Evolutionary conservation across 148 eudicot genomes (phyloP).

Genomic region (Camellia lanceoleosa): DNA sequence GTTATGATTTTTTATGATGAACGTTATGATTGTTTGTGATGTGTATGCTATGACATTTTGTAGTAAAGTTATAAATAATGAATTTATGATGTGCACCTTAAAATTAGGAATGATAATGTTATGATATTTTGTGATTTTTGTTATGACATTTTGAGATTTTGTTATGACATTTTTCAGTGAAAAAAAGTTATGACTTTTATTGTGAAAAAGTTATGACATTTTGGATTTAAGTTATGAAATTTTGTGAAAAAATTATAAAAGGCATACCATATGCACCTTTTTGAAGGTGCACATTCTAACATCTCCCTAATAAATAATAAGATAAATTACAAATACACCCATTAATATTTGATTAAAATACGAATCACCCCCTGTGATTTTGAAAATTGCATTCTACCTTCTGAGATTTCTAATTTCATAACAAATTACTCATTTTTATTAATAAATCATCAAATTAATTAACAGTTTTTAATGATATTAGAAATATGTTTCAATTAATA

Average conservation of each 20-base stretch:
- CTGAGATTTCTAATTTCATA: too few relatives aligned
- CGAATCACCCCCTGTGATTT: not conserved
- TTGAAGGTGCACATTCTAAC: not conserved
- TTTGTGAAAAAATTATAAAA: not conserved
- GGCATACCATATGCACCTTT: not conserved
- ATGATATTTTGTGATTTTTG: not conserved
- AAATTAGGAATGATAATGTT: not conserved
- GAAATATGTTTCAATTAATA: too few relatives aligned
- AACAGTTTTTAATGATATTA: too few relatives aligned
- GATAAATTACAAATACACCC: not conserved
- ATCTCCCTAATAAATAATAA: not conserved
- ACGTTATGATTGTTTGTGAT: too few relatives aligned
- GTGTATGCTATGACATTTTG: too few relatives aligned
- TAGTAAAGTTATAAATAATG: too few relatives aligned
- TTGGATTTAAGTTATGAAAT: not conserved
- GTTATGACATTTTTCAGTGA: not conserved
- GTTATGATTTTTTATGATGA: too few relatives aligned
- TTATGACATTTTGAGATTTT: not conserved
- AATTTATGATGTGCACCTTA: not conserved
- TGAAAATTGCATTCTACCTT: too few relatives aligned
- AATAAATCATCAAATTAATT: too few relatives aligned
- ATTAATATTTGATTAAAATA: too few relatives aligned
- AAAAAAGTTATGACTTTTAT: not conserved
- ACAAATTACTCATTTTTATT: too few relatives aligned
- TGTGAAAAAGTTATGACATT: not conserved